Conservation (phyloP, 1,284 basidiomycete genomes). For the Apiotrichum gracile region DNA sequence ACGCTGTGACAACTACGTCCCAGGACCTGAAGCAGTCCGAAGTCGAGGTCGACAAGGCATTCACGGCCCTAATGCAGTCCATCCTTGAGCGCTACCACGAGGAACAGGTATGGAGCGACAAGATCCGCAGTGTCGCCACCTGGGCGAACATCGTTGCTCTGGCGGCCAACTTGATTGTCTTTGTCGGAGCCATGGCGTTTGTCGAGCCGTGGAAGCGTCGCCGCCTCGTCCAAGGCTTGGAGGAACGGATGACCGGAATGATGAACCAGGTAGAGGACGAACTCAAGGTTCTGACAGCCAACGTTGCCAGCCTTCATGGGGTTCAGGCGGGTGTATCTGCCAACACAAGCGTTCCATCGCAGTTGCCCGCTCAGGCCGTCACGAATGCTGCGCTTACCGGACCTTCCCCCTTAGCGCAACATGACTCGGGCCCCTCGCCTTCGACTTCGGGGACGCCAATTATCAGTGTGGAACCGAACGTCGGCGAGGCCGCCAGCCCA, state of each 20-base stretch:
- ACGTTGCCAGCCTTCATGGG: slow-evolving; percentile 21
- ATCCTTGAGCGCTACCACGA: slow-evolving; percentile 88
- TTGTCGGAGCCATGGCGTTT: slow-evolving; percentile 74
- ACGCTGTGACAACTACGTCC: slow-evolving; percentile 66
- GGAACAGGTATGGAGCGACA: slow-evolving; percentile 96
- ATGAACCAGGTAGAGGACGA: slow-evolving; percentile 57
- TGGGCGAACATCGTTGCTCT: slow-evolving; percentile 79
- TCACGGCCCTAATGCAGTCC: slow-evolving; percentile 73
- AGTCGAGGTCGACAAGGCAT: slow-evolving; percentile 71
- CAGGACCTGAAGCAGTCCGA: slow-evolving; percentile 61
- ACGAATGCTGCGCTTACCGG: no score
- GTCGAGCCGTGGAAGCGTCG: slow-evolving; percentile 92
- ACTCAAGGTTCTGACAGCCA: slow-evolving; percentile 49
- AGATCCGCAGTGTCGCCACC: slow-evolving; percentile 85
- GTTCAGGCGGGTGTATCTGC: not conserved
- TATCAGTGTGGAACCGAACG: no score
- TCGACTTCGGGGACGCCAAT: no score
- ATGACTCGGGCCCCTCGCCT: no score
- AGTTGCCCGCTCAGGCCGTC: no score
- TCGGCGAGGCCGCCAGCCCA: no score
- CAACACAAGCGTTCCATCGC: not conserved
- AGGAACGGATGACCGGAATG: slow-evolving; percentile 72
- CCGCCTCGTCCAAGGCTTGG: slow-evolving; percentile 75
- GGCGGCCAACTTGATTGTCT: slow-evolving; percentile 78
- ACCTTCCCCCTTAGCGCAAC: no score